These are phyloP conservation scores for Tulasnella calospora DNA, from an alignment of 768 basidiomycete genomes.

Conservation along the genomic window DNA sequence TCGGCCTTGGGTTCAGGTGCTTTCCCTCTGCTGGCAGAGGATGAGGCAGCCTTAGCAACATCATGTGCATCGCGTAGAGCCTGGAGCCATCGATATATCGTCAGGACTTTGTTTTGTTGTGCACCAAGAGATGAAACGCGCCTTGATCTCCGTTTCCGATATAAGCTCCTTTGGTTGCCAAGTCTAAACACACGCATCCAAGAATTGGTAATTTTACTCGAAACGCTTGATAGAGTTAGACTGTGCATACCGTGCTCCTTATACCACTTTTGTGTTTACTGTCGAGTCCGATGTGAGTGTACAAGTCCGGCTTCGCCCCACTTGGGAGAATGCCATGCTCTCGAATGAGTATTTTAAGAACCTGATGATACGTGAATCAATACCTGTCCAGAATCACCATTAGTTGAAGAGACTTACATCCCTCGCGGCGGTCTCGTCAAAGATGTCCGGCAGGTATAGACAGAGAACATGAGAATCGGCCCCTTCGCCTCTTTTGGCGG, in stretches of 20 bases:
- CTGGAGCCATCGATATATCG: slow-evolving; percentile 37
- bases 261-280: slow-evolving; percentile 74
- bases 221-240: background rate
- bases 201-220: background rate
- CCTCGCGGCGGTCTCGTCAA: slow-evolving; percentile 55
- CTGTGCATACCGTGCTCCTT: slow-evolving; percentile 56
- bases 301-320: slow-evolving; percentile 69
- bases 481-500: slow-evolving; percentile 47
- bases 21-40: background rate
- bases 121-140: slow-evolving; percentile 31
- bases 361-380: slow-evolving; percentile 40
- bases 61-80: slow-evolving; percentile 60
- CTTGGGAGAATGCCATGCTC: slow-evolving; percentile 60
- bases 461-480: slow-evolving; percentile 62
- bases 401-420: slow-evolving; percentile 40
- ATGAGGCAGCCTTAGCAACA: slow-evolving; percentile 29
- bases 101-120: background rate
- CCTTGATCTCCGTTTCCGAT: slow-evolving; percentile 60
- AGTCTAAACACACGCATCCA: slow-evolving; percentile 31
- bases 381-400: slow-evolving; percentile 11
- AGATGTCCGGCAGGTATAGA: slow-evolving; percentile 66
- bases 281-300: slow-evolving; percentile 61
- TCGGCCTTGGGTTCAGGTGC: slow-evolving; percentile 31
- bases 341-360: slow-evolving; percentile 63
- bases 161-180: slow-evolving; percentile 64